Evolutionary conservation across 768 basidiomycete species (phyloP).

Genomic region (Leccinum rimulosum): DNA sequence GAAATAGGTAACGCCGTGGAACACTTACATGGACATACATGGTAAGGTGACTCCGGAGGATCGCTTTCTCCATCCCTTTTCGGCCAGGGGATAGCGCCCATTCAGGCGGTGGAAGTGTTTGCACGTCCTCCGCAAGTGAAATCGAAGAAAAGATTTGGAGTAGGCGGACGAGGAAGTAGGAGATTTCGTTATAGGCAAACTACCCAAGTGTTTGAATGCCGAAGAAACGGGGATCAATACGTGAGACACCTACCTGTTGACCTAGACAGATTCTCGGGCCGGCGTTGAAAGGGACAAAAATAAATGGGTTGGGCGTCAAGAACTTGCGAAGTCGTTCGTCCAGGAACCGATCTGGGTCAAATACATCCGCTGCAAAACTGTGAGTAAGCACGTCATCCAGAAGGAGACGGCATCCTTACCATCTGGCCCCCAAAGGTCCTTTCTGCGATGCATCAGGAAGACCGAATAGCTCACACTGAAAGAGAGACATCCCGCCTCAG

Average conservation of each 20-base stretch:
- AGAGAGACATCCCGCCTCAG: neutral
- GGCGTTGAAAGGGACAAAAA: constrained; percentile 44
- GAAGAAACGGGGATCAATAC: neutral
- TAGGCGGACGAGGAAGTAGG: constrained; percentile 60
- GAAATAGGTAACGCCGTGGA: too few relatives aligned
- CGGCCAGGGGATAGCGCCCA: constrained; percentile 38
- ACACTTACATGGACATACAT: constrained; percentile 46
- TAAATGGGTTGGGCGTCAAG: constrained; percentile 51
- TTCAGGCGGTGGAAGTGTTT: constrained; percentile 42
- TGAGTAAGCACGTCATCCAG: neutral
- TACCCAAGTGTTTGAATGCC: constrained; percentile 20
- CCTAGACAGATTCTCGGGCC: constrained; percentile 39
- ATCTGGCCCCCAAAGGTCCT: constrained; percentile 67
- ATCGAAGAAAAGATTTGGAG: constrained; percentile 53
- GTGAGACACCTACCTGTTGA: constrained; percentile 29
- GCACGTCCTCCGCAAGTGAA: constrained; percentile 42
- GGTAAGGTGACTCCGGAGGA: constrained; percentile 51
- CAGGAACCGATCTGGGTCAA: constrained; percentile 67
- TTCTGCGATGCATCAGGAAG: constrained; percentile 57
- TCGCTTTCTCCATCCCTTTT: constrained; percentile 46
- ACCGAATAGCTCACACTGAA: constrained; percentile 46
- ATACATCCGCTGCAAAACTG: constrained; percentile 43
- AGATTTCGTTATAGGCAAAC: constrained; percentile 66
- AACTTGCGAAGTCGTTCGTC: constrained; percentile 57
- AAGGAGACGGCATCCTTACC: constrained; percentile 32